These are phyloP conservation scores for Leucosporidium yakuticum DNA, from an alignment of 768 basidiomycete species.

Conservation along the genomic window DNA sequence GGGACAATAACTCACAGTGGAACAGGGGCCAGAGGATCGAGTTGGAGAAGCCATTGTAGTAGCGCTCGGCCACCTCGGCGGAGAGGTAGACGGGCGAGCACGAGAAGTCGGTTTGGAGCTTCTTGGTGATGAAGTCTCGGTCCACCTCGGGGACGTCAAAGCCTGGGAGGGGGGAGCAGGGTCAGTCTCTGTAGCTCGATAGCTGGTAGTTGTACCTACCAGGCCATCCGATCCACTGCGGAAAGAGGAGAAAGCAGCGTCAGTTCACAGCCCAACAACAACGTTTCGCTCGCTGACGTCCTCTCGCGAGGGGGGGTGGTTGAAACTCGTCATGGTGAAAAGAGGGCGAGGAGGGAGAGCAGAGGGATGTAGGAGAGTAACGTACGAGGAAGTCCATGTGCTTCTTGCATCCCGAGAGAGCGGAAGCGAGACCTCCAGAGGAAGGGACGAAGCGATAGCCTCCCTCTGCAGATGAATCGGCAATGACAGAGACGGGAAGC, in stretches of 20 bases:
- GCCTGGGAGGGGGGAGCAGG: conserved; percentile 39
- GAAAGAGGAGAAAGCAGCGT: not conserved
- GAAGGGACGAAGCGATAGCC: conserved; percentile 30
- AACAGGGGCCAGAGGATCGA: conserved; percentile 99
- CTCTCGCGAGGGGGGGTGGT: not conserved
- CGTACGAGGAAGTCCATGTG: conserved; percentile 98
- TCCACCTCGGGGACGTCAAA: conserved; percentile 91
- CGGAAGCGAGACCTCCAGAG: conserved; percentile 93
- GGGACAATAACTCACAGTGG: conserved; percentile 53
- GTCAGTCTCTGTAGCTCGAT: not conserved
- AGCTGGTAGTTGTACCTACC: conserved; percentile 13
- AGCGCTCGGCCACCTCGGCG: conserved; percentile 95
- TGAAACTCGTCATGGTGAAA: not conserved
- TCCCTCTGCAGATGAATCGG: conserved; percentile 18
- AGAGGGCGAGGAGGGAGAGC: not conserved
- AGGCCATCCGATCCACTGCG: conserved; percentile 40
- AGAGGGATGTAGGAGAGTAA: conserved; percentile 51
- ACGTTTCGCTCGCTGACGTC: not conserved
- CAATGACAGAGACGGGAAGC: conserved; percentile 27
- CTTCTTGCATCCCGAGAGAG: conserved; percentile 96
- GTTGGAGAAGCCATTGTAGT: conserved; percentile 98
- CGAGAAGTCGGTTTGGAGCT: conserved; percentile 87
- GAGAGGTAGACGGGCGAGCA: conserved; percentile 98
- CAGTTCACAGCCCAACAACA: not conserved
- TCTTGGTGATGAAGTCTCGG: conserved; percentile 80